These are phyloP conservation scores for Aspergillus versicolor DNA, from an alignment of 2,329 filamentous ascomycete species.

Conservation along the genomic window DNA sequence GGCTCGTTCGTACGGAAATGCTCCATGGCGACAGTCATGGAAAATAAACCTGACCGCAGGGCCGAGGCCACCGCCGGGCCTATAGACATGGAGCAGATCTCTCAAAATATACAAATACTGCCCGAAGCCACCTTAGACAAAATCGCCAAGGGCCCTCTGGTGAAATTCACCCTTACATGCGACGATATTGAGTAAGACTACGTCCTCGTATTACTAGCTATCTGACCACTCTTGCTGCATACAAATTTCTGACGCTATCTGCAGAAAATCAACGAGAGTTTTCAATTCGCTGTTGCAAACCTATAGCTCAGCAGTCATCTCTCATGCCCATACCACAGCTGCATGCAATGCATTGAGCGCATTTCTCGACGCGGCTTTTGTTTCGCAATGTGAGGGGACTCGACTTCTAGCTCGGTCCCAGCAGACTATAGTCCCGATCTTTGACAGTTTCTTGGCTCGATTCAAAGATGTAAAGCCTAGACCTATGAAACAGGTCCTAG, in stretches of 20 bases:
- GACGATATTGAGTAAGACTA: constrained; percentile 34
- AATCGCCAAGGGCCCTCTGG: constrained; percentile 37
- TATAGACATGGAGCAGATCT: constrained; percentile 32
- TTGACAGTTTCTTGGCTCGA: constrained; percentile 40
- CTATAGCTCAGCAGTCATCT: constrained; percentile 38
- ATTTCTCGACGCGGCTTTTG: constrained; percentile 40
- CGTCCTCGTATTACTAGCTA: constrained; percentile 11
- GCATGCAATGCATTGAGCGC: constrained; percentile 47
- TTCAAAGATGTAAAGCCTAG: constrained; percentile 46
- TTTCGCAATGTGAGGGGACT: constrained; percentile 32
- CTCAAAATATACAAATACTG: constrained; percentile 35
- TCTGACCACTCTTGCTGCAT: neutral
- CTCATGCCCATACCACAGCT: constrained; percentile 40
- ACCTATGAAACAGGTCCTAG: constrained; percentile 46
- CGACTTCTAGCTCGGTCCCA: constrained; percentile 33
- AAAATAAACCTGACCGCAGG: constrained; percentile 17
- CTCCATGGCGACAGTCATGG: constrained; percentile 22
- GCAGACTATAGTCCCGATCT: constrained; percentile 40
- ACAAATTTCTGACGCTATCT: neutral
- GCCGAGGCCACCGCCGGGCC: constrained; percentile 13
- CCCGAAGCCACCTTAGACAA: constrained; percentile 33
- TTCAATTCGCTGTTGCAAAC: constrained; percentile 45
- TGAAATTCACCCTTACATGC: constrained; percentile 31
- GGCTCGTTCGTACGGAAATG: constrained; percentile 15
- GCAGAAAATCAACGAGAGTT: constrained; percentile 34